Base-by-base conservation (phyloP, 768 basidiomycete species). In the Psilocybe subaeruginosa region DNA sequence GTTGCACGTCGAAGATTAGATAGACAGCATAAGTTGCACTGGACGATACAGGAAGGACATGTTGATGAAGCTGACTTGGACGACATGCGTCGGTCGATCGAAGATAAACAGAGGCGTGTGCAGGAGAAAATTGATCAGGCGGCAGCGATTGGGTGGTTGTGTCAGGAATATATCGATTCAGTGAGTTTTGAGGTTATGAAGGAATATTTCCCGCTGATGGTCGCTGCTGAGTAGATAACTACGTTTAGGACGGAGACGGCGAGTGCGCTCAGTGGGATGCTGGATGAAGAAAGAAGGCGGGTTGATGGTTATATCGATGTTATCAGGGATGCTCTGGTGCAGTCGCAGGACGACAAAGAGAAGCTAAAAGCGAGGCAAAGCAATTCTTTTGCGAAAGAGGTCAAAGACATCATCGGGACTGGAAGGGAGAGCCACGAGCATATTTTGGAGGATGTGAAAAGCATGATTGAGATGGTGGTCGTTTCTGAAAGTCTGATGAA, bases 261-360 rank as follows among this genome's bases (percentile, higher is more conserved):
- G 2, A 64, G 54, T 5, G 52, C 64, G 4, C 52, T 75, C 16
- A 63, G 63, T 1, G 35, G 31, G 9, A 65, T 66, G 35, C 51
- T 75, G 35, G 56, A 59, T 4, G 67, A 62, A 23, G 70, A 72
- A 56, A 45, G 33, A 27, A 52, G 63, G 2, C 62, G 60, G 29
- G 59, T 68, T 14, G 68, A 64, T 37, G 70, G 70, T 3, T 69
- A 70, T 55, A 56, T 75, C n/a, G 74, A 73, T 39, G 37, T 58
- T 3, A 61, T 71, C 16, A 62, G 67, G 35, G 57, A 57, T 7
- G 50, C 17, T 16, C 58, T 72, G 45, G 17, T 62, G 4, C 19
- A 56, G 8, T 45, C 48, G 30, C 43, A 17, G 27, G 41, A 14
- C 29, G 55, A 54, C 41, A 43, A n/a, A 4, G 41, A 12, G 23